These are phyloP conservation scores for Aulographum hederae DNA, from an alignment of 2,329 filamentous ascomycete genomes.

Conservation along the genomic window DNA sequence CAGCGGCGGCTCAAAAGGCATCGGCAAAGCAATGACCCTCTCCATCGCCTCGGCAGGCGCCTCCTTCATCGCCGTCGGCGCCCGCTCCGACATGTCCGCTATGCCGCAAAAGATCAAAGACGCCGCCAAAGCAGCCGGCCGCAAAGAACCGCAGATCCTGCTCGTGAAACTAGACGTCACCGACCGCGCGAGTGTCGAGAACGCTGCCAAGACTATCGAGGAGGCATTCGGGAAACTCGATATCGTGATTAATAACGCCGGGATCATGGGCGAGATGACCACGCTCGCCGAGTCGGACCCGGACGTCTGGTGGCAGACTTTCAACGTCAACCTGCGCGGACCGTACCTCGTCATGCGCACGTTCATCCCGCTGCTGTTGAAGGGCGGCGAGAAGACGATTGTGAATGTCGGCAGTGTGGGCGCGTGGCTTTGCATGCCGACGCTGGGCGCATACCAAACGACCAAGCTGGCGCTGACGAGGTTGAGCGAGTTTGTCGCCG, in stretches of 20 bases:
- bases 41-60: slow-evolving; percentile 10
- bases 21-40: slow-evolving; percentile 1
- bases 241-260: slow-evolving; percentile 31
- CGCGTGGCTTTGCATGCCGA: slow-evolving; percentile 16
- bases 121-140: slow-evolving; percentile 18
- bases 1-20: slow-evolving; percentile 6
- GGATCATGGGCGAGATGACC: slow-evolving; percentile 13
- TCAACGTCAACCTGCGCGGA: slow-evolving; percentile 31
- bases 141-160: slow-evolving; percentile 21
- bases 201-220: slow-evolving; percentile 15
- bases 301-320: slow-evolving; percentile 21
- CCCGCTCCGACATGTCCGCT: slow-evolving; percentile 28
- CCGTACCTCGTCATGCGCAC: slow-evolving; percentile 26
- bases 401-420: slow-evolving; percentile 30
- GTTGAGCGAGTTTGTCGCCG: slow-evolving; percentile 29
- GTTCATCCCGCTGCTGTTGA: slow-evolving; percentile 25
- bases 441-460: slow-evolving; percentile 26
- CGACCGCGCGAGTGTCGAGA: slow-evolving; percentile 16
- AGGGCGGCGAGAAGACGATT: slow-evolving; percentile 21
- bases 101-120: slow-evolving; percentile 17
- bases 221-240: slow-evolving; percentile 20
- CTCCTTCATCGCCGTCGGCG: slow-evolving; percentile 32
- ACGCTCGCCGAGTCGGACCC: slow-evolving; percentile 18
- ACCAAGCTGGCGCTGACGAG: slow-evolving; percentile 31
- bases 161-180: slow-evolving; percentile 26